Evolutionary conservation across 2,329 filamentous ascomycete species (phyloP).

Genomic region (Grosmannia huntii): DNA sequence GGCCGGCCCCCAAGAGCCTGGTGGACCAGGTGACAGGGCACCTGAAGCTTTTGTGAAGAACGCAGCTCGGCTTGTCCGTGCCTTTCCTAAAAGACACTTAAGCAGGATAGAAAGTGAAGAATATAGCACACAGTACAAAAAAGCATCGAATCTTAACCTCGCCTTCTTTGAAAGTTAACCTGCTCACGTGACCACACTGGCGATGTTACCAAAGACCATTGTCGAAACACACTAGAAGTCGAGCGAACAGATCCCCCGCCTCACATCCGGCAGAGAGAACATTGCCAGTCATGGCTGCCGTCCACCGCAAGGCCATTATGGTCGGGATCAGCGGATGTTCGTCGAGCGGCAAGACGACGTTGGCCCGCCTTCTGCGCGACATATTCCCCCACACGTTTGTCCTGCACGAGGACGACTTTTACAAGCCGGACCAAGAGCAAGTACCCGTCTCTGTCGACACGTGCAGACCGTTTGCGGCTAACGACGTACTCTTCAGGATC

Average conservation of each 20-base stretch:
- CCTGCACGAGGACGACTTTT: slow-evolving; percentile 94
- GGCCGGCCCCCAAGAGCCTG: slow-evolving; percentile 69
- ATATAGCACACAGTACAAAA: too few species aligned
- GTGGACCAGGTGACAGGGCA: slow-evolving; percentile 78
- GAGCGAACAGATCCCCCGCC: too few species aligned
- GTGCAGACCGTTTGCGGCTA: background rate
- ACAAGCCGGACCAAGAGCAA: slow-evolving; percentile 63
- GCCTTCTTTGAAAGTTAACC: too few species aligned
- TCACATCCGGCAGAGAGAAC: background rate
- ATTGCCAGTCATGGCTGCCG: slow-evolving; percentile 10
- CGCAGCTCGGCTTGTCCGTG: too few species aligned
- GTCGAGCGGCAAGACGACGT: slow-evolving; percentile 88
- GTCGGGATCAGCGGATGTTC: slow-evolving; percentile 82
- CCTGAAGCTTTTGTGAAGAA: slow-evolving; percentile 59
- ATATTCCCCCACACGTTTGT: slow-evolving; percentile 71
- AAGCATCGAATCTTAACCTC: too few species aligned
- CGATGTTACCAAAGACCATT: background rate
- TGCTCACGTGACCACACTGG: background rate
- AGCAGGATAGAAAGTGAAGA: too few species aligned
- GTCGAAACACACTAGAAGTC: background rate
- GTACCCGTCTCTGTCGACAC: slow-evolving; percentile 14
- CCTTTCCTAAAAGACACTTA: too few species aligned
- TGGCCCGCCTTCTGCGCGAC: slow-evolving; percentile 70
- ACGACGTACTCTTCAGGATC: slow-evolving; percentile 25
- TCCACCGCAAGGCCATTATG: slow-evolving; percentile 41